Evolutionary conservation across 2,329 filamentous ascomycete genomes (phyloP).

Genomic region (Colletotrichum sp.): DNA sequence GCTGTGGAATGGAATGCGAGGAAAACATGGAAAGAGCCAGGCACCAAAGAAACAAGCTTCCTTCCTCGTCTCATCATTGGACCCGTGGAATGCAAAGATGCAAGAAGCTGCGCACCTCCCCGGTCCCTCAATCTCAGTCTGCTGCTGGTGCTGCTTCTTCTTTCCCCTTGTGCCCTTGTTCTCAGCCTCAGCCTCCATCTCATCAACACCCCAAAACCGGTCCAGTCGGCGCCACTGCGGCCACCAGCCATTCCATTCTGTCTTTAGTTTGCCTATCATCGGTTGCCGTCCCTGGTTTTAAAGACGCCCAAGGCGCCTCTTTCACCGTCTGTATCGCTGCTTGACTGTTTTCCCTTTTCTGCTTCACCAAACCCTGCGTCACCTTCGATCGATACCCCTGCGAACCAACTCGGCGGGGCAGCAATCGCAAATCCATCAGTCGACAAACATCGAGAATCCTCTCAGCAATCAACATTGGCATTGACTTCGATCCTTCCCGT

Average conservation of each 20-base stretch:
- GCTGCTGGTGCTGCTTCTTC: background rate
- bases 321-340: background rate
- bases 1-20: background rate
- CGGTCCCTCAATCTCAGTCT: background rate
- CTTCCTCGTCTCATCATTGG: background rate
- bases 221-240: background rate
- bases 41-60: constrained; percentile 3
- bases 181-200: background rate
- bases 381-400: background rate
- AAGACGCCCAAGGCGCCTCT: background rate
- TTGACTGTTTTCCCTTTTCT: background rate
- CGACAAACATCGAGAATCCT: background rate
- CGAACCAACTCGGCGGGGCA: background rate
- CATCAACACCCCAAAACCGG: background rate
- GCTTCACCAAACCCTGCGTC: background rate
- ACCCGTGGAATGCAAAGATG: background rate
- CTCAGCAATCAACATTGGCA: accelerated
- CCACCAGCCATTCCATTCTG: constrained; percentile 1
- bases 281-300: background rate
- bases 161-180: background rate
- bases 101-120: background rate
- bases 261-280: background rate
- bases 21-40: background rate
- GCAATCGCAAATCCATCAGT: accelerated
- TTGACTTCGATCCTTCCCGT: background rate